Percentiles rank a stretch among this genome's conserved stretches.
These are phyloP conservation scores for Suillus tomentosus DNA, from an alignment of 768 basidiomycete genomes.

Conservation along the genomic window DNA sequence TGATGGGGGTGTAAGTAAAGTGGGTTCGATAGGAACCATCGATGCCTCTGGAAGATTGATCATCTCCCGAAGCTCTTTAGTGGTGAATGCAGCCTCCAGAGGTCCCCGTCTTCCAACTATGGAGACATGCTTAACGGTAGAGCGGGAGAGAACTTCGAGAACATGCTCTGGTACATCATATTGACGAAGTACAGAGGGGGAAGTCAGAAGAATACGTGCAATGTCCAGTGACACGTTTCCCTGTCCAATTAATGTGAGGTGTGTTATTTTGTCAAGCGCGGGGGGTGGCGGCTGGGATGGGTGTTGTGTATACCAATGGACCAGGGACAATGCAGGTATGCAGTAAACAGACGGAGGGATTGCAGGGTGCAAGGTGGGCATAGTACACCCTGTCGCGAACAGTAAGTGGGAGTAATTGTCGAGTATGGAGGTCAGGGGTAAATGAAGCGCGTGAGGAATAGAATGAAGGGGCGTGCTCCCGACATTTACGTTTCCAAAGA, in stretches of 20 bases:
- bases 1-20: constrained; percentile 41
- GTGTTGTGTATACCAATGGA: constrained; percentile 97
- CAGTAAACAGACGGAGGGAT: constrained; percentile 52
- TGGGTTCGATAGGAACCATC: constrained; percentile 61
- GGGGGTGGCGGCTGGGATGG: constrained; percentile 67
- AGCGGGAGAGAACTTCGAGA: constrained; percentile 62
- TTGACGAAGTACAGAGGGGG: constrained; percentile 56
- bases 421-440: constrained; percentile 64
- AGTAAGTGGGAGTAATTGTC: constrained; percentile 83
- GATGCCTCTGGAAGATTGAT: constrained; percentile 60
- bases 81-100: constrained; percentile 85
- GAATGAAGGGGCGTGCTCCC: constrained; percentile 35
- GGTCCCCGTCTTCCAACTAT: constrained; percentile 88
- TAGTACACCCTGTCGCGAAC: constrained; percentile 83
- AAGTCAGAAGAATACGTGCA: constrained; percentile 84
- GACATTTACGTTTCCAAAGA: constrained; percentile 89
- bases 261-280: constrained; percentile 60
- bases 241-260: constrained; percentile 88
- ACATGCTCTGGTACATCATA: constrained; percentile 83
- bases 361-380: constrained; percentile 59
- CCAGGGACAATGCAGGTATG: constrained; percentile 77
- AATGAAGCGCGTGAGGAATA: constrained; percentile 52
- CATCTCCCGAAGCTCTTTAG: constrained; percentile 92
- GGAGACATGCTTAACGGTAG: constrained; percentile 71
- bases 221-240: constrained; percentile 95